Evolutionary conservation across 495 filamentous ascomycete species (phyloP), one percentile per base, ranked within the genome.

Genomic region (Amorphotheca resinae): DNA sequence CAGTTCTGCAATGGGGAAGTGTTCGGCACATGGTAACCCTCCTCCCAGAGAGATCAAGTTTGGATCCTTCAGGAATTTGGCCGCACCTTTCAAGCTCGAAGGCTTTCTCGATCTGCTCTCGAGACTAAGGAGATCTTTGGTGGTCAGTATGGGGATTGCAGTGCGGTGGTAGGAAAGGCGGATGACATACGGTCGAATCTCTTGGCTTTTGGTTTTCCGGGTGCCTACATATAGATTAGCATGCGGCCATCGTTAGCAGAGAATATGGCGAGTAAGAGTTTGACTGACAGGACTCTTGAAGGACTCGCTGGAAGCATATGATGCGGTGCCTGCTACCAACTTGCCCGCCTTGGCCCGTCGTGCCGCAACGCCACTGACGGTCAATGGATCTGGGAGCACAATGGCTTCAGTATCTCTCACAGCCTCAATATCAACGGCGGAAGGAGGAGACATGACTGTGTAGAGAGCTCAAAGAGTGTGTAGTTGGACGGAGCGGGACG

Each of bases 31-130:
- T 8, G 91, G 91, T 23, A 98, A 69, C 2, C 91, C 91, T 48
- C 93, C 93, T 43, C 91, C 91, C 9, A 98, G 77, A 4, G 84
- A 91, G 59, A 98, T 89, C 39, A 72, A 56, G 52, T 81, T 80
- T 20, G 82, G 82, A 30, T 64, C 79, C 47, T 79, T 79, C 34
- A 98, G 67, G 53, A 69, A 79, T 49, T 70, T 67, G 16, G 89
- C 87, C 23, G 87, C 86, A 39, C 63, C 67, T 59, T 96, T 98
- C 51, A 96, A 64, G 9, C 68, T 70, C 18, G 82, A 85, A 4
- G 70, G 67, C 51, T 74, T 57, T 44, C 79, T 64, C 25, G 66
- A 51, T 26, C 59, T 55, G 46, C 66, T 67, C 54, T 89, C 83
- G 9, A 59, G 38, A 39, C 56, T 80, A 32, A 86, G 57, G 40